phyloP scores from a whole-genome alignment of 169 alveolate species.

The Fabrea salina region DNA sequence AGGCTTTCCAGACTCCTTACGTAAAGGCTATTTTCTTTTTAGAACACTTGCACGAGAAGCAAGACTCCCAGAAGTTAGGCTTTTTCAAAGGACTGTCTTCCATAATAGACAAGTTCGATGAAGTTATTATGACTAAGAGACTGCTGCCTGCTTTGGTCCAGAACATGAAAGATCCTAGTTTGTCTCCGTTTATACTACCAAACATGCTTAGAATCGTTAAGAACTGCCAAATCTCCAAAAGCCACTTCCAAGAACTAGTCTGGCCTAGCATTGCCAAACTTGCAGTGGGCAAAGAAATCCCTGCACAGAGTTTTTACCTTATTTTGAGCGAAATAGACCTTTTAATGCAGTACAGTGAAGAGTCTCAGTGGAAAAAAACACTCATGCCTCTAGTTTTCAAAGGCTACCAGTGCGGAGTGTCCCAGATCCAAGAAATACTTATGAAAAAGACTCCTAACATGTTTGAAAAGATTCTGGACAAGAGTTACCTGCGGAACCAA shows the following conservation, averaged over 20 bases:
- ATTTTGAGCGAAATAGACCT: neutral
- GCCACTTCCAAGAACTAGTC: neutral
- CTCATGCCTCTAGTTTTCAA: slow-evolving; percentile 26
- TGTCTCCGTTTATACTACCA: slow-evolving; percentile 23
- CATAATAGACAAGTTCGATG: slow-evolving; percentile 8
- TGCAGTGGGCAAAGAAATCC: slow-evolving; percentile 24
- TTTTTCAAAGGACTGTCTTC: slow-evolving; percentile 18
- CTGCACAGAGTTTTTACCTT: slow-evolving; percentile 24
- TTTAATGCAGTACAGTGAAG: neutral
- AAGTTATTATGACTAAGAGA: neutral
- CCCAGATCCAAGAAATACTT: neutral
- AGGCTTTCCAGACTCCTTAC: neutral
- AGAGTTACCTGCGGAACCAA: neutral
- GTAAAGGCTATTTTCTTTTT: slow-evolving; percentile 8
- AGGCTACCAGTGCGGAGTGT: slow-evolving; percentile 24
- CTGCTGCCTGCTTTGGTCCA: slow-evolving; percentile 12
- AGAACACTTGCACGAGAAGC: slow-evolving; percentile 19
- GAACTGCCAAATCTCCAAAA: neutral
- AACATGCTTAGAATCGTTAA: neutral
- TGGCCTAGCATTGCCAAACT: slow-evolving; percentile 28
- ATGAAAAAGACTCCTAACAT: neutral
- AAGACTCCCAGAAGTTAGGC: slow-evolving; percentile 9
- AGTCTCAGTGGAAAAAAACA: neutral
- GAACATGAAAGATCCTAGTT: slow-evolving; percentile 8
- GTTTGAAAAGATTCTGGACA: neutral